phyloP scores from a whole-genome alignment of 306 rosid species.

The Styphnolobium japonicum region DNA sequence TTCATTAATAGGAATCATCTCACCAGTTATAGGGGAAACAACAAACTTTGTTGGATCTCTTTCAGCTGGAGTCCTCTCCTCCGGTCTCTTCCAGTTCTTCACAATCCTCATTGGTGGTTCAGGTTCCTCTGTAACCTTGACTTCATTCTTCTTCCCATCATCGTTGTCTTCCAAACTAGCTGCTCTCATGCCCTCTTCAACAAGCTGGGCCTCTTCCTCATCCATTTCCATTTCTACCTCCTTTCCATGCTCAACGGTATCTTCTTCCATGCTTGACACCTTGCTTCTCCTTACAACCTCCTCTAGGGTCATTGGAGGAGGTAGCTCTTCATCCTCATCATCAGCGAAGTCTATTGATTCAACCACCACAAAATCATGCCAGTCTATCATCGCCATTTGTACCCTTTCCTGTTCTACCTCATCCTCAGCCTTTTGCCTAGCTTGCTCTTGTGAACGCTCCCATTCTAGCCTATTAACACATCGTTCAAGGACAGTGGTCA shows the following conservation, averaged over 20 bases:
- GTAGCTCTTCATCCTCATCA: constrained; percentile 93
- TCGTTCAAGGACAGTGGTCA: constrained; percentile 89
- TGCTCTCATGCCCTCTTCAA: constrained; percentile 88
- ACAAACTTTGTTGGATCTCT: constrained; percentile 81
- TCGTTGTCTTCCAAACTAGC: constrained; percentile 67
- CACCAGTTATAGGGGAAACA: constrained; percentile 91
- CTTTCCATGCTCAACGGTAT: constrained; percentile 71
- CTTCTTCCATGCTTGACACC: constrained; percentile 67
- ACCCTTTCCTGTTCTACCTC: constrained; percentile 92
- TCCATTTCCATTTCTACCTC: constrained; percentile 99
- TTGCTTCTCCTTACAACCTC: constrained; percentile 95
- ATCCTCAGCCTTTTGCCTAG: constrained; percentile 92
- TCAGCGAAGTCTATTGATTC: constrained; percentile 91
- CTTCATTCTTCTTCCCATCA: constrained; percentile 60
- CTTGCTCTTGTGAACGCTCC: constrained; percentile 96
- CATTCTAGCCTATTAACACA: constrained; percentile 88
- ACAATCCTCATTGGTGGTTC: constrained; percentile 96
- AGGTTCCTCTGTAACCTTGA: constrained; percentile 59
- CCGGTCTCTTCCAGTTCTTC: constrained; percentile 98
- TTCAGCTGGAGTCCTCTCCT: constrained; percentile 80
- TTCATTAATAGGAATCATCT: constrained; percentile 78
- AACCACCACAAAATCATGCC: constrained; percentile 99
- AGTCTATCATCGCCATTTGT: constrained; percentile 97
- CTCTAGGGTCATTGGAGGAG: constrained; percentile 93
- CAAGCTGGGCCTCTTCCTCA: constrained; percentile 92